phyloP scores from a whole-genome alignment of 495 filamentous ascomycete species.

The Acidiella bohemica region DNA sequence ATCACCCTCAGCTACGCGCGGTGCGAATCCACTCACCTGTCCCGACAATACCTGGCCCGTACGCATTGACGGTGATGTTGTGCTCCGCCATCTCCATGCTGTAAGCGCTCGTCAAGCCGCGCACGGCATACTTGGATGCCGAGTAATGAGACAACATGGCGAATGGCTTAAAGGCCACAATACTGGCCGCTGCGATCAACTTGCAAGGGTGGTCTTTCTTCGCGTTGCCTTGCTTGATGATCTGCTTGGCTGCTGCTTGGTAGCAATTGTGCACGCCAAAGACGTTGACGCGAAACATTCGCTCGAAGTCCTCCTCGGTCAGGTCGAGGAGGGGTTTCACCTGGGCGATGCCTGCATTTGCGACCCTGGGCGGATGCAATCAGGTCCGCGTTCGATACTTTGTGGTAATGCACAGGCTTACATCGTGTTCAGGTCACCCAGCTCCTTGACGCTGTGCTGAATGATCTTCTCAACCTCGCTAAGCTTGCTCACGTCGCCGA shows the following conservation, averaged over 20 bases:
- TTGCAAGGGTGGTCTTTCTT: constrained; percentile 30
- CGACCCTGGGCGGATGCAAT: constrained; percentile 29
- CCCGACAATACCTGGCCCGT: constrained; percentile 48
- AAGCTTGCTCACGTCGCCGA: constrained; percentile 43
- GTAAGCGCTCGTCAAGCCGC: constrained; percentile 44
- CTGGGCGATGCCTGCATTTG: constrained; percentile 47
- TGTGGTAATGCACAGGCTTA: background rate
- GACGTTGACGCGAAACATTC: constrained; percentile 43
- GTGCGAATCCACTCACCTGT: no score
- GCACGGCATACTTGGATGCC: constrained; percentile 47
- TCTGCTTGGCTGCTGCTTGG: constrained; percentile 38
- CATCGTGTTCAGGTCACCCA: constrained; percentile 45
- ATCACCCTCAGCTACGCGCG: no score
- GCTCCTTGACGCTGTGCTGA: constrained; percentile 29
- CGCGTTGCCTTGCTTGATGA: constrained; percentile 35
- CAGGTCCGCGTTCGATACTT: background rate
- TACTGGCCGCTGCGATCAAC: constrained; percentile 35
- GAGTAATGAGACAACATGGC: constrained; percentile 40
- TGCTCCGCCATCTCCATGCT: constrained; percentile 43
- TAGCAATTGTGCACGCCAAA: constrained; percentile 47
- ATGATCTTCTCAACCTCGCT: constrained; percentile 38
- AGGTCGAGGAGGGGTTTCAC: constrained; percentile 40
- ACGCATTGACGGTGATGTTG: constrained; percentile 47
- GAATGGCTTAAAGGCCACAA: constrained; percentile 44
- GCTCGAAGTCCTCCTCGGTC: constrained; percentile 35